phyloP scores from a whole-genome alignment of 768 basidiomycete genomes.

The Gyrodon lividus region DNA sequence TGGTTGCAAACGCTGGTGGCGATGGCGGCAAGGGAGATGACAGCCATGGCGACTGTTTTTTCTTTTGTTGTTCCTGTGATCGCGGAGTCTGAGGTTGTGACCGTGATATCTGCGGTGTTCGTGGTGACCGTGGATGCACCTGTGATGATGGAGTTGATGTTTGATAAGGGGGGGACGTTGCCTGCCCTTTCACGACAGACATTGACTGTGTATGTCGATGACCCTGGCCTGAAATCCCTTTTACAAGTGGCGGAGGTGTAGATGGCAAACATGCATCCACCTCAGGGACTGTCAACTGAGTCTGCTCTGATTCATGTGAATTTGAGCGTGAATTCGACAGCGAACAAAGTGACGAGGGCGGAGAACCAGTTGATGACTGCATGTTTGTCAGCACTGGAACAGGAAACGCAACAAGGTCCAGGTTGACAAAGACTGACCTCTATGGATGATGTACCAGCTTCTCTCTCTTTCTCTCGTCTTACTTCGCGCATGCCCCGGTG shows the following conservation, averaged over 20 bases:
- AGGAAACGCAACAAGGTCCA: conserved; percentile 4
- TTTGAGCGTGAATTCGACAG: conserved; percentile 21
- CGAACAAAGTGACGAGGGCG: conserved; percentile 31
- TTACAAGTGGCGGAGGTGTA: conserved; percentile 2
- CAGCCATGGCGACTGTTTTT: conserved; percentile 25
- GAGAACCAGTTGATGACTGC: conserved; percentile 28
- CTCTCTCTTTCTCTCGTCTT: conserved; percentile 8
- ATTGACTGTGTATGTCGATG: conserved; percentile 15
- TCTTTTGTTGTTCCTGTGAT: conserved; percentile 11
- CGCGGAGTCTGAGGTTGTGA: conserved; percentile 24
- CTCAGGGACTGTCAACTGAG: conserved; percentile 22
- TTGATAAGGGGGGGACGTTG: conserved; percentile 6
- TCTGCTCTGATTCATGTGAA: conserved; percentile 29
- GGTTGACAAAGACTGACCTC: conserved; percentile 23
- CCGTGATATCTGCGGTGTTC: conserved; percentile 11
- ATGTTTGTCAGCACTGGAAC: conserved; percentile 16
- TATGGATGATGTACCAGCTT: conserved; percentile 12
- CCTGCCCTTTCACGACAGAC: conserved; percentile 8
- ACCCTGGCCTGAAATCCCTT: neutral
- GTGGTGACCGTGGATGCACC: conserved; percentile 13
- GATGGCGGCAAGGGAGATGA: conserved; percentile 31
- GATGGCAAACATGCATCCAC: conserved; percentile 9
- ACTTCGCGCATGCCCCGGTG: conserved; percentile 24
- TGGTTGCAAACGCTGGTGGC: conserved; percentile 27
- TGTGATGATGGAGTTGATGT: conserved; percentile 4